Conservation (phyloP, 176 grass and related monocot species). For the Calamus simplicifolius region DNA sequence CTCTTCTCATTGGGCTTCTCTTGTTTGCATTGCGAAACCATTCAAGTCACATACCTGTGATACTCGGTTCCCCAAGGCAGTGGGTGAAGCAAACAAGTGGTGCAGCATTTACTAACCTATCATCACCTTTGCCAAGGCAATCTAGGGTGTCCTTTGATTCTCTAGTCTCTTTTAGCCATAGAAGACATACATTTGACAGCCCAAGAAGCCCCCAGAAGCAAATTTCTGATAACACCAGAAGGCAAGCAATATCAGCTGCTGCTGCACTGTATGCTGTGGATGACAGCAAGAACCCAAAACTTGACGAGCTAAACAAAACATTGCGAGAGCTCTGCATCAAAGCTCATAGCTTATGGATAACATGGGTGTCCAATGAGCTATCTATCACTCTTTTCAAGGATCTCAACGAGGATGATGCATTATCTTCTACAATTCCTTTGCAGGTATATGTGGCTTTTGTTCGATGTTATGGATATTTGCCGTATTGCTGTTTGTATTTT, state of each 20-base stretch:
- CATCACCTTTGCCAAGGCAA: constrained; percentile 47
- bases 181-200: constrained; percentile 64
- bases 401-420: constrained; percentile 79
- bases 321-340: constrained; percentile 62
- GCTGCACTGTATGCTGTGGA: constrained; percentile 65
- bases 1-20: constrained; percentile 80
- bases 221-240: constrained; percentile 51
- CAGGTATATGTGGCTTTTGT: constrained; percentile 34
- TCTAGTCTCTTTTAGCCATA: constrained; percentile 36
- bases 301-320: constrained; percentile 77
- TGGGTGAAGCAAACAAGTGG: constrained; percentile 64
- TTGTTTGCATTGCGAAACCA: constrained; percentile 88
- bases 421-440: constrained; percentile 64
- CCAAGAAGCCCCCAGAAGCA: constrained; percentile 60
- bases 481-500: too few relatives aligned
- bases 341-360: constrained; percentile 77
- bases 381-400: constrained; percentile 60
- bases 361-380: constrained; percentile 80
- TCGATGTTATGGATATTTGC: too few relatives aligned
- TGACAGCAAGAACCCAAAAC: constrained; percentile 67
- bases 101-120: constrained; percentile 38
- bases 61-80: constrained; percentile 78
- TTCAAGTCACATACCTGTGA: constrained; percentile 82
- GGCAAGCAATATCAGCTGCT: constrained; percentile 79
- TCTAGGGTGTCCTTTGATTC: constrained; percentile 42